Evolutionary conservation across 73 alveolate species (phyloP).

Genomic region (Strombidium stylifer): DNA sequence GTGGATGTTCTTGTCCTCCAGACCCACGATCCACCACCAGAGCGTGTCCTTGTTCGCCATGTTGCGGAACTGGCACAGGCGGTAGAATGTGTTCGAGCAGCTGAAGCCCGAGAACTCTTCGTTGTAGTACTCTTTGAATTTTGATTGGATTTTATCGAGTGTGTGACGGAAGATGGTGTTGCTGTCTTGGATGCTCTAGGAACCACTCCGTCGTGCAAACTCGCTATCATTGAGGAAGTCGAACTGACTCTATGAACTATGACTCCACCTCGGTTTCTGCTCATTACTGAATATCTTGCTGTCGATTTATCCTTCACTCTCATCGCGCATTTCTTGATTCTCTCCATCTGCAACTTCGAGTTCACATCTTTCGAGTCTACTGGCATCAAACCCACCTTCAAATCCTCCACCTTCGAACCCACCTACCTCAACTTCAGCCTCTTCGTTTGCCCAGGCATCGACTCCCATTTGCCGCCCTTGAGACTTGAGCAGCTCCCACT

Average conservation of each 20-base stretch:
- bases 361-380: conserved; percentile 57
- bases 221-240: no score
- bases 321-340: conserved; percentile 44
- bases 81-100: conserved; percentile 71
- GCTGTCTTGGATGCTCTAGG: conserved; percentile 31
- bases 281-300: conserved; percentile 46
- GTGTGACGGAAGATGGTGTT: conserved; percentile 21
- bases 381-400: no score
- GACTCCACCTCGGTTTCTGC: conserved; percentile 39
- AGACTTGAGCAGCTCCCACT: conserved; percentile 27
- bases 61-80: conserved; percentile 66
- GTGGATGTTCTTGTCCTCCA: conserved; percentile 81
- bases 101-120: conserved; percentile 77
- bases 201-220: conserved; percentile 27
- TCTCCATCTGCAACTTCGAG: conserved; percentile 53
- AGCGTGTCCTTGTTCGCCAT: conserved; percentile 71
- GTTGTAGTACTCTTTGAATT: conserved; percentile 72
- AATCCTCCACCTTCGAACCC: conserved; percentile 53
- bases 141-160: no score
- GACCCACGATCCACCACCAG: conserved; percentile 85
- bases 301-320: conserved; percentile 42
- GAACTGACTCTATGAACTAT: no score
- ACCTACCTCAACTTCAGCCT: conserved; percentile 61
- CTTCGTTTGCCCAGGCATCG: conserved; percentile 62
- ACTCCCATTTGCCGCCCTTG: conserved; percentile 54